phyloP scores from a whole-genome alignment of 192 early-diverging fungal species.

The Coemansia sp. region DNA sequence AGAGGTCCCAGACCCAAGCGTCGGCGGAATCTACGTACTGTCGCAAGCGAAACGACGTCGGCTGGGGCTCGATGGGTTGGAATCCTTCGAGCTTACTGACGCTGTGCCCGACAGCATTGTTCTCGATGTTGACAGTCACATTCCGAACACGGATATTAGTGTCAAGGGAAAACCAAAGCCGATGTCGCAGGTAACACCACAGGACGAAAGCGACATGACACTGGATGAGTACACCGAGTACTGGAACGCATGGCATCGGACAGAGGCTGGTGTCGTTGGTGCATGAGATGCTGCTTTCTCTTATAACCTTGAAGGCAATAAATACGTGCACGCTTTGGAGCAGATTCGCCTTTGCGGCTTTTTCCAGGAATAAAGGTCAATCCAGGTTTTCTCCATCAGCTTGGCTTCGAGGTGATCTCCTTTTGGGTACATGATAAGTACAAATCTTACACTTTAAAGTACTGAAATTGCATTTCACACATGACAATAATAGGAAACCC shows the following conservation, averaged over 20 bases:
- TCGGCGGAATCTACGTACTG: slow-evolving; percentile 42
- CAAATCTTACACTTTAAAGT: too few species aligned
- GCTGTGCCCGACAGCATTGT: slow-evolving; percentile 5
- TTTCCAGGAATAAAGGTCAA: too few species aligned
- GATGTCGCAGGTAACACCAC: slow-evolving; percentile 21
- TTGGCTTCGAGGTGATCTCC: too few species aligned
- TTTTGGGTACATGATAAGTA: too few species aligned
- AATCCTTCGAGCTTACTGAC: slow-evolving; percentile 12
- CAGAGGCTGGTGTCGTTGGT: too few species aligned
- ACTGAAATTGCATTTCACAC: too few species aligned
- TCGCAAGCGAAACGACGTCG: slow-evolving; percentile 36
- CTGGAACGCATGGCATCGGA: slow-evolving; percentile 39
- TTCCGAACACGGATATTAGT: slow-evolving; percentile 10
- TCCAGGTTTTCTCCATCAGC: too few species aligned
- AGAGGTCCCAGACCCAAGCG: slow-evolving; percentile 24
- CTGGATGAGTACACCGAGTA: slow-evolving; percentile 38
- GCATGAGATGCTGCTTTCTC: too few species aligned
- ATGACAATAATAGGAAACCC: too few species aligned
- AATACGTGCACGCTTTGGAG: too few species aligned
- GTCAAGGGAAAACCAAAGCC: slow-evolving; percentile 39
- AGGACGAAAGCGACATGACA: slow-evolving; percentile 41
- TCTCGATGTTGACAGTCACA: not conserved
- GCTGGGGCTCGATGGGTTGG: slow-evolving; percentile 34
- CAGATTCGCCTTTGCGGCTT: too few species aligned
- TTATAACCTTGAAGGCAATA: too few species aligned